phyloP scores from a whole-genome alignment of 2,329 filamentous ascomycete species.

The Stachybotrys echinatus region DNA sequence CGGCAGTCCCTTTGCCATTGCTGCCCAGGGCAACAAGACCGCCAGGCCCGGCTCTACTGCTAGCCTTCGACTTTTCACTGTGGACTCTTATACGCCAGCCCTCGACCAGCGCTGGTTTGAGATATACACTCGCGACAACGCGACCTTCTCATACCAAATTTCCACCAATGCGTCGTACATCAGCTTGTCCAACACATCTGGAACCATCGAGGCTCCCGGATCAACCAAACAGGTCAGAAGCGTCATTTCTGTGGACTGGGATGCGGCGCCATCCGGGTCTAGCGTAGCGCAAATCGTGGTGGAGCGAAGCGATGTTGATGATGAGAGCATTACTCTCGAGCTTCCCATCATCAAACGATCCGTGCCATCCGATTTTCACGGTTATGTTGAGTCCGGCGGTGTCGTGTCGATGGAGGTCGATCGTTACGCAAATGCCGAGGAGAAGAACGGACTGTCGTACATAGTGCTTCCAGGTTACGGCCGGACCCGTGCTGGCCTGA shows the following conservation, averaged over 20 bases:
- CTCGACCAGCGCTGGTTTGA: no score
- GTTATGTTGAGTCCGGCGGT: background rate
- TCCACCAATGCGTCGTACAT: no score
- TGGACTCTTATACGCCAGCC: background rate
- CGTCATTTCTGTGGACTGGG: conserved; percentile 10
- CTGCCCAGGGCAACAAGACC: no score
- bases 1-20: background rate
- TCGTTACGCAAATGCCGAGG: background rate
- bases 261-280: conserved; percentile 2
- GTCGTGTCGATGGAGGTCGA: background rate
- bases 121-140: no score
- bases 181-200: no score
- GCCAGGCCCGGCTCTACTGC: no score
- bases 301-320: background rate
- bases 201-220: no score
- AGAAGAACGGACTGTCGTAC: background rate
- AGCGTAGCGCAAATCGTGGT: background rate
- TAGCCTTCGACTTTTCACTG: background rate
- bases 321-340: background rate
- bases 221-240: no score
- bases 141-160: no score
- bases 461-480: background rate
- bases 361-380: background rate
- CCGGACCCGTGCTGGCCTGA: background rate
- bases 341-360: background rate